A percentile compares a stretch with the other conserved stretches of the same genome.
phyloP scores from a whole-genome alignment of 257 asterid genomes.

The Solanum virginianum region DNA sequence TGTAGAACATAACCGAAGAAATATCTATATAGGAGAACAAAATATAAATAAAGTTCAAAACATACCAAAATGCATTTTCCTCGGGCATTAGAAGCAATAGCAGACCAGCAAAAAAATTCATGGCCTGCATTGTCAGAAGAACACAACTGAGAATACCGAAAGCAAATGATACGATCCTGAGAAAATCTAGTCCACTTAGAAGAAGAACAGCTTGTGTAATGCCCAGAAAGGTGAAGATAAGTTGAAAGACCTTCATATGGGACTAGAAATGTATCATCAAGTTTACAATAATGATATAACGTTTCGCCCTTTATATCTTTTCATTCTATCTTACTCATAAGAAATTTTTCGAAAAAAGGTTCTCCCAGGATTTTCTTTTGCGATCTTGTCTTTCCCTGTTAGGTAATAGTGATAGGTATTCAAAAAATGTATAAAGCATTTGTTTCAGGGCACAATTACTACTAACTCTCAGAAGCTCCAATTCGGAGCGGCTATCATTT shows the following conservation, averaged over 20 bases:
- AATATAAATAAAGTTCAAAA: conserved; percentile 5
- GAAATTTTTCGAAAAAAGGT: not conserved
- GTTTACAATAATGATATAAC: not conserved
- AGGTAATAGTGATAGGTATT: not conserved
- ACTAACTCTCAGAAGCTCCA: not conserved
- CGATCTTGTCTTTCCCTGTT: not conserved
- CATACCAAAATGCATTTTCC: conserved; percentile 99
- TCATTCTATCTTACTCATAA: not conserved
- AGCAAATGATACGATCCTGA: not conserved
- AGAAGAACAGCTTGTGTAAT: not conserved
- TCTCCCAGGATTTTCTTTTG: not conserved
- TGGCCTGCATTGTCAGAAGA: conserved; percentile 59
- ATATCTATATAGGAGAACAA: not conserved
- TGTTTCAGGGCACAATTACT: not conserved
- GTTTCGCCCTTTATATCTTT: not conserved
- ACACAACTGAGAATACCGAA: conserved; percentile 4
- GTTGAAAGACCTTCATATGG: not conserved
- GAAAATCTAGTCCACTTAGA: not conserved
- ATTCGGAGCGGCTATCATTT: not conserved
- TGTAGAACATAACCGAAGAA: not conserved
- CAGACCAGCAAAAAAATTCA: conserved; percentile 97
- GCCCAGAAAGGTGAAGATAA: not conserved
- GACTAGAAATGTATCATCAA: not conserved
- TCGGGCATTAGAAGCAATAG: conserved; percentile 95
- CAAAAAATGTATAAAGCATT: not conserved